Conservation (phyloP, 2,329 filamentous ascomycete species). For the Diplocarpon mali region DNA sequence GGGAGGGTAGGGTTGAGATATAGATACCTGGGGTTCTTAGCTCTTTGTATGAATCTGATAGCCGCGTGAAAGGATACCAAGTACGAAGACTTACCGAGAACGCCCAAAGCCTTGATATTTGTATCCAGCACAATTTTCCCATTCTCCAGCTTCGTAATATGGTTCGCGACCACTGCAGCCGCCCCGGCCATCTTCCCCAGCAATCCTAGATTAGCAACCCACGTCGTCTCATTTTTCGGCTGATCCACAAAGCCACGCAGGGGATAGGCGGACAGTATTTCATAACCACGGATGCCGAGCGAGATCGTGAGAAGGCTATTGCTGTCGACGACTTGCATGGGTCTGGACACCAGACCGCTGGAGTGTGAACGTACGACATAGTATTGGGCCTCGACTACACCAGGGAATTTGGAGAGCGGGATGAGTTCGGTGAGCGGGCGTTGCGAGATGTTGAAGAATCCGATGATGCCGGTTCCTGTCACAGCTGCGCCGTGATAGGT, state of each 20-base stretch:
- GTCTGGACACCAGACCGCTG: slow-evolving; percentile 48
- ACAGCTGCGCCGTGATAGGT: slow-evolving; percentile 59
- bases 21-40: slow-evolving; percentile 50
- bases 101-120: slow-evolving; percentile 69
- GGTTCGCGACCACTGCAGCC: slow-evolving; percentile 59
- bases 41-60: background rate
- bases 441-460: slow-evolving; percentile 70
- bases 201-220: slow-evolving; percentile 63
- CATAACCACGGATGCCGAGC: slow-evolving; percentile 58
- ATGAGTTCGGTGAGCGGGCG: slow-evolving; percentile 56
- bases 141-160: slow-evolving; percentile 45
- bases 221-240: slow-evolving; percentile 31
- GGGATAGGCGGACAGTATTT: slow-evolving; percentile 69
- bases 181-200: slow-evolving; percentile 83
- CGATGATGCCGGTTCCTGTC: slow-evolving; percentile 67
- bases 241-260: slow-evolving; percentile 42
- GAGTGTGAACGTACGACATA: slow-evolving; percentile 69
- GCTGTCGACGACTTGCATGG: slow-evolving; percentile 34
- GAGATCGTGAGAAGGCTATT: slow-evolving; percentile 49
- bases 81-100: slow-evolving; percentile 42
- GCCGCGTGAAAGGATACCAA: background rate
- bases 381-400: slow-evolving; percentile 41
- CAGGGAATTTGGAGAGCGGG: slow-evolving; percentile 61
- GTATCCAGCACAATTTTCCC: slow-evolving; percentile 55
- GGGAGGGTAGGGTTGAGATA: slow-evolving; percentile 54